Conservation (phyloP, 2,329 filamentous ascomycete genomes). For the Cyanodermella asteris region DNA sequence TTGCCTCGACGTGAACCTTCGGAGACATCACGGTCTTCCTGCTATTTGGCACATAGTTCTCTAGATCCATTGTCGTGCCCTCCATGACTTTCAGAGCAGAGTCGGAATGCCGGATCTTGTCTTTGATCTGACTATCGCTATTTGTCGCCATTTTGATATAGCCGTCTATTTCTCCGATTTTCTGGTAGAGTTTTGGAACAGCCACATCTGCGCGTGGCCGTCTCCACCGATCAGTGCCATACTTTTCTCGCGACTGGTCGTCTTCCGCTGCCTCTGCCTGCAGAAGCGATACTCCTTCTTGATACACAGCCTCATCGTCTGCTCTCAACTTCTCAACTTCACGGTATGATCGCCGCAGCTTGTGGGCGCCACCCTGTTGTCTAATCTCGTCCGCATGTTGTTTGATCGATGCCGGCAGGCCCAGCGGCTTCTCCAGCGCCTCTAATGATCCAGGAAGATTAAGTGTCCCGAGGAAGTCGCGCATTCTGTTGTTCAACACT, state of each 20-base stretch:
- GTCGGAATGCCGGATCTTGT: conserved; percentile 59
- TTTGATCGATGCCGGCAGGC: conserved; percentile 61
- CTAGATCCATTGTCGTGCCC: conserved; percentile 57
- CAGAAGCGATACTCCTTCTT: conserved; percentile 61
- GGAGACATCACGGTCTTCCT: conserved; percentile 59
- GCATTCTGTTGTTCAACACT: conserved; percentile 53
- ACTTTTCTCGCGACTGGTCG: conserved; percentile 48
- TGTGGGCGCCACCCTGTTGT: conserved; percentile 65
- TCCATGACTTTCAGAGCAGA: conserved; percentile 53
- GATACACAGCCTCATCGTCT: conserved; percentile 55
- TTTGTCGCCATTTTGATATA: conserved; percentile 56
- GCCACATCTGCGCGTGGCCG: conserved; percentile 49
- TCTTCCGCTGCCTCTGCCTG: conserved; percentile 70
- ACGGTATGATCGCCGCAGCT: conserved; percentile 57
- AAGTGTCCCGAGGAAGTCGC: conserved; percentile 57
- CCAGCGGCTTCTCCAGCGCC: conserved; percentile 82
- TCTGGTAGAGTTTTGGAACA: conserved; percentile 48
- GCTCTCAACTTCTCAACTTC: conserved; percentile 80
- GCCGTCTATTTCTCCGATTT: conserved; percentile 58
- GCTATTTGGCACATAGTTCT: conserved; percentile 77
- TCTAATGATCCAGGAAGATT: conserved; percentile 85
- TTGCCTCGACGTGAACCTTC: conserved; percentile 57
- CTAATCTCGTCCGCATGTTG: conserved; percentile 87
- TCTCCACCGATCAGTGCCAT: conserved; percentile 71
- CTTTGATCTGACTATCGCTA: conserved; percentile 48